phyloP scores from a whole-genome alignment of 805 yeast genomes.

The Candida oleophila region DNA sequence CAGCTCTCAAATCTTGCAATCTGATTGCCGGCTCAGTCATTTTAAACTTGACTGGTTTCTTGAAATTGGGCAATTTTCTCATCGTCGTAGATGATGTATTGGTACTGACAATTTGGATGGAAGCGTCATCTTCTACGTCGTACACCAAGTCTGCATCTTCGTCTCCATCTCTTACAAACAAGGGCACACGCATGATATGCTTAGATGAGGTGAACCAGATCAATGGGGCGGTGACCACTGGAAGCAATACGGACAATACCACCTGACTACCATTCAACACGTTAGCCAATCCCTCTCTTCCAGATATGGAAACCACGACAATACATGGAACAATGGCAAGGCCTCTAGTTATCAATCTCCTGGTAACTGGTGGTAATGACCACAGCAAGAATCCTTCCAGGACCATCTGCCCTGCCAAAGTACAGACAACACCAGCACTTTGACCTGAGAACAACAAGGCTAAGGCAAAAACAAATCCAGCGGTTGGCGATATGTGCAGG shows the following conservation, averaged over 20 bases:
- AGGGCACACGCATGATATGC: constrained; percentile 60
- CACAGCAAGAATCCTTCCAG: constrained; percentile 85
- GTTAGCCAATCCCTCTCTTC: constrained; percentile 76
- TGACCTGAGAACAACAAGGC: constrained; percentile 92
- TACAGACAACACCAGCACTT: constrained; percentile 92
- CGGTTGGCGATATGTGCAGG: constrained; percentile 73
- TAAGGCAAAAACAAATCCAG: constrained; percentile 84
- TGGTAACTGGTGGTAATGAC: constrained; percentile 77
- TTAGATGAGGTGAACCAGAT: constrained; percentile 76
- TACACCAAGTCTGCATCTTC: constrained; percentile 20
- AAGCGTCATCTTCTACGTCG: constrained; percentile 11
- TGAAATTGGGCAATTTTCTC: neutral
- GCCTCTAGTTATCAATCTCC: constrained; percentile 77
- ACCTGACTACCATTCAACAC: constrained; percentile 83
- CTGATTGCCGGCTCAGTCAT: constrained; percentile 40
- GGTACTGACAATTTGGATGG: constrained; percentile 1
- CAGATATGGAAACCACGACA: constrained; percentile 66
- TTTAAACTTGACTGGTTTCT: constrained; percentile 16
- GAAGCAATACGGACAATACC: constrained; percentile 73
- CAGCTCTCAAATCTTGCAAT: constrained; percentile 37
- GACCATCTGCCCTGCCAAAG: constrained; percentile 91
- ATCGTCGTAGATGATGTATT: neutral
- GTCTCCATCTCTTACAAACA: constrained; percentile 30
- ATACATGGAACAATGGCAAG: constrained; percentile 85
- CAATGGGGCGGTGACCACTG: constrained; percentile 86